Evolutionary conservation across 768 basidiomycete genomes (phyloP).

Genomic region (Tubosaeta sp.): DNA sequence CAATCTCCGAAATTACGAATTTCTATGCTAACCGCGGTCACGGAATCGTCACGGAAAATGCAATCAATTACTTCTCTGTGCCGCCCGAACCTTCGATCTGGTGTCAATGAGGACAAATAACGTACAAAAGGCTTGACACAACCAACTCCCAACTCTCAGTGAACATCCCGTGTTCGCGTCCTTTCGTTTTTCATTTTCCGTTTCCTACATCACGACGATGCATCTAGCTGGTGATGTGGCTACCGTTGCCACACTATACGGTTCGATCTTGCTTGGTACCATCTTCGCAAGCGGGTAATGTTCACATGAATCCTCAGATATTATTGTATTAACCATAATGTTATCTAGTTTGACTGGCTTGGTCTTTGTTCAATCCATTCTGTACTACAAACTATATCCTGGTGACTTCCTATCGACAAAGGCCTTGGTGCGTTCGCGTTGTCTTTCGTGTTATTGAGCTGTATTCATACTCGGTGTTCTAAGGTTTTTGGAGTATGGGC

Average conservation of each 20-base stretch:
- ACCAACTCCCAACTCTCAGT: constrained; percentile 7
- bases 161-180: constrained; percentile 27
- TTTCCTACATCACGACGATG: constrained; percentile 8
- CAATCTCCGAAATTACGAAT: neutral
- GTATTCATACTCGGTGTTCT: neutral
- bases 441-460: neutral
- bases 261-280: constrained; percentile 30
- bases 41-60: constrained; percentile 16
- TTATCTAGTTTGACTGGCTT: constrained; percentile 28
- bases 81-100: constrained; percentile 18
- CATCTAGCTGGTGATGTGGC: constrained; percentile 26
- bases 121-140: constrained; percentile 25
- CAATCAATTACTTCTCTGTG: constrained; percentile 8
- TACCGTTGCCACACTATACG: constrained; percentile 29
- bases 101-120: constrained; percentile 32
- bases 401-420: constrained; percentile 25
- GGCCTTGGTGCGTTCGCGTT: constrained; percentile 17
- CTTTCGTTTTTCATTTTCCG: constrained; percentile 21
- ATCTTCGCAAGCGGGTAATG: constrained; percentile 27
- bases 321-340: too few species aligned
- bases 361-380: constrained; percentile 28
- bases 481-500: constrained; percentile 29
- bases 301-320: too few species aligned
- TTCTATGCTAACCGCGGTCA: neutral
- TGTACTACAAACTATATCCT: constrained; percentile 32